These are phyloP conservation scores for Prosopis cineraria DNA, from an alignment of 306 rosid species.

Conservation along the genomic window DNA sequence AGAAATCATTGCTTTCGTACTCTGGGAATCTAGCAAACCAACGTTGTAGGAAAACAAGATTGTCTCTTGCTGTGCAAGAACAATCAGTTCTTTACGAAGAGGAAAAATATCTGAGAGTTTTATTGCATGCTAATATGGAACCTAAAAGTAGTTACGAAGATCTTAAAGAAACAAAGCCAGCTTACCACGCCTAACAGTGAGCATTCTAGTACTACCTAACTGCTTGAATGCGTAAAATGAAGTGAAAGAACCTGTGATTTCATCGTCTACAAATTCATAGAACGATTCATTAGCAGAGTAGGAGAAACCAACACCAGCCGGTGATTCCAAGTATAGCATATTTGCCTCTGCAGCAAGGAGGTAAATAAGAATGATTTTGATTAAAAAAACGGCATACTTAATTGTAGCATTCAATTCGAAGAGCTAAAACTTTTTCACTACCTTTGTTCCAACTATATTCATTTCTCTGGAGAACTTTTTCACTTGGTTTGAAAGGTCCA, in stretches of 20 bases:
- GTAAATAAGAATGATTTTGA: background rate
- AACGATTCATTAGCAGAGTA: constrained; percentile 59
- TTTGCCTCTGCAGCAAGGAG: constrained; percentile 58
- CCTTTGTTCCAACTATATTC: constrained; percentile 73
- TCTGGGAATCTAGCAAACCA: constrained; percentile 64
- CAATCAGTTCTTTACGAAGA: background rate
- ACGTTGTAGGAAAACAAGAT: constrained; percentile 56
- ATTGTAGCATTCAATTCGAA: background rate
- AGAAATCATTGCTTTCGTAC: constrained; percentile 57
- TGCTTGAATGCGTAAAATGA: background rate
- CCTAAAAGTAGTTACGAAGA: background rate
- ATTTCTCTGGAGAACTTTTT: constrained; percentile 51
- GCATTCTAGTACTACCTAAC: background rate
- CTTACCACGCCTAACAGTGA: background rate
- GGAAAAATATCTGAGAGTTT: background rate
- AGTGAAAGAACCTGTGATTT: constrained; percentile 53
- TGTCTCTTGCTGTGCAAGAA: constrained; percentile 58
- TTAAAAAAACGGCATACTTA: background rate
- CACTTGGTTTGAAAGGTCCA: constrained; percentile 72
- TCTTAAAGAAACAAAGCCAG: background rate
- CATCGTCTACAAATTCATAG: constrained; percentile 51
- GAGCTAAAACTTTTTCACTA: constrained; percentile 12
- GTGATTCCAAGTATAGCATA: constrained; percentile 67
- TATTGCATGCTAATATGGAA: background rate
- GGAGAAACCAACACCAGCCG: constrained; percentile 90